Base-by-base conservation (phyloP, 495 filamentous ascomycete species). In the Aspergillus diversus region DNA sequence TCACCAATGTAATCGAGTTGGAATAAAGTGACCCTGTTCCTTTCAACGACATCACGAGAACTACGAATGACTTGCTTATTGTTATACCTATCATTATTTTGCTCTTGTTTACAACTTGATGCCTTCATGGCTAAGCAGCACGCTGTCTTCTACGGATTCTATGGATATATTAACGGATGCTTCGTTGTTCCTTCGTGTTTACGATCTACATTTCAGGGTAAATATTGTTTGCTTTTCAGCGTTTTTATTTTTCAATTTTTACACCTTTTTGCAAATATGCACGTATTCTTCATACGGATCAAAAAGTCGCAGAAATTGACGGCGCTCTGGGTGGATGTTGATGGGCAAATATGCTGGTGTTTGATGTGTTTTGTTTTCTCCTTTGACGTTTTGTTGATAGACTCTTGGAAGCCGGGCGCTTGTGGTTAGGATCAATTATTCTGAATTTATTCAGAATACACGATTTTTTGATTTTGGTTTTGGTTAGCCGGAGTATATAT, bases 351-450 rank as follows among this genome's bases (percentile, higher is more conserved):
- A 16, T 57, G 16, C 37, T 61, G 48, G 21, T 52, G 37, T 34
- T 42, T 9, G 53, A 13, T 42, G 60, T 33, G 7, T 55, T 60
- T 52, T 48, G 33, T 31, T 13, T 34, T n/a, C 52, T 62, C 11
- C 15, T 43, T 13, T 57, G 55, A 52, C 13, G 33, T 32, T 55
- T 52, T 15, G n/a, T 48, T 63, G 37, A 64, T 68, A 65, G 59
- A 65, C 31, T 52, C 35, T 55, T 47, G 62, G 55, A 48, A 65
- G 66, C 63, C 46, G 62, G 62, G 66, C 63, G 66, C 66, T 62
- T 43, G 59, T 35, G 66, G 66, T 60, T 59, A 60, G 62, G 33
- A 7, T 56, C 16, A 32, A 16, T 50, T 12, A 31, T 43, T 52
- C 52, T 62, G 52, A 15, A 42, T 39, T 62, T 21, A 9, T 27